phyloP scores from a whole-genome alignment of 345 rosid genomes.

The Brassica rapa region DNA sequence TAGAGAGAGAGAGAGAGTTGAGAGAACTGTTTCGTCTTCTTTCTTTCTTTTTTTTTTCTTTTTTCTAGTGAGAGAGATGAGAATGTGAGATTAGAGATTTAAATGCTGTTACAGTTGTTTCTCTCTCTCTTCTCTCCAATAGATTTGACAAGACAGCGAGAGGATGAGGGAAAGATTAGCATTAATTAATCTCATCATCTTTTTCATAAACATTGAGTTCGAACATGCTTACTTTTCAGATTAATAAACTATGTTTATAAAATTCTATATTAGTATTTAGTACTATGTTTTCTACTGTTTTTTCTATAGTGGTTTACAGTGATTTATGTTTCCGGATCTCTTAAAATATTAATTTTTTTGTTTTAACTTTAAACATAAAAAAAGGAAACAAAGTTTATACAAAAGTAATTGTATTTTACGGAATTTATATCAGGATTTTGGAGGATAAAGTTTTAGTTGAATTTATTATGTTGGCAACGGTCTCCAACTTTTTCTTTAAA shows the following conservation, averaged over 20 bases:
- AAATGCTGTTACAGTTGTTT: conserved; percentile 40
- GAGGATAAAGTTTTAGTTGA: background rate
- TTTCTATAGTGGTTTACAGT: background rate
- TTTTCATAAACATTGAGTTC: conserved; percentile 17
- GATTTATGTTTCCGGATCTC: background rate
- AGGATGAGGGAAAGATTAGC: conserved; percentile 16
- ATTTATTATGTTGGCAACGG: background rate
- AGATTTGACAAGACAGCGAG: conserved; percentile 35
- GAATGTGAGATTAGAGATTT: conserved; percentile 17
- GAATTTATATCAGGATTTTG: background rate
- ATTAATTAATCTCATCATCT: conserved; percentile 16
- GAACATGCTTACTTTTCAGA: conserved; percentile 29
- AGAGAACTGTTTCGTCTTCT: background rate
- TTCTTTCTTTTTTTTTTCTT: background rate
- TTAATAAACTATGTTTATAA: background rate
- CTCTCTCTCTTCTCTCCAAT: conserved; percentile 20
- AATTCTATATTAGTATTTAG: background rate
- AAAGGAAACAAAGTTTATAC: background rate
- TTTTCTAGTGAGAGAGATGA: conserved; percentile 8
- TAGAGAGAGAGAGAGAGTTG: background rate
- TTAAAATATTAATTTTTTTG: background rate
- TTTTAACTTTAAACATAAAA: background rate
- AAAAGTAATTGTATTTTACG: background rate
- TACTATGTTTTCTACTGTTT: conserved; percentile 36
- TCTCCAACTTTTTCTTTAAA: background rate